Base-by-base conservation (phyloP, 1,284 basidiomycete species). In the Mycosarcoma maydis region DNA sequence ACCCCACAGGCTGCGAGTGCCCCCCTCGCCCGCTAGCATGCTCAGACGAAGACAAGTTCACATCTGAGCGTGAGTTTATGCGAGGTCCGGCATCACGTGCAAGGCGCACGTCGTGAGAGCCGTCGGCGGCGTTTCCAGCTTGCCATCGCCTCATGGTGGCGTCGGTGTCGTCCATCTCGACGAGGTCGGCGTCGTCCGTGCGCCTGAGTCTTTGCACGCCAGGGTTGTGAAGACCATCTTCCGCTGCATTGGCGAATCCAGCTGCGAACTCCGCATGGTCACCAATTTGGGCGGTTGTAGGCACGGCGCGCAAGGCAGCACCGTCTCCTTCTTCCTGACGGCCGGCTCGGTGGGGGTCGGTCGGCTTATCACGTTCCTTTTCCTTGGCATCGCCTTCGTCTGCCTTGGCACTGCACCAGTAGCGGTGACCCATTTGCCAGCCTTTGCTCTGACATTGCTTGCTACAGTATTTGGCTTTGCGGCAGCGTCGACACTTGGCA, bases 401-500 rank as follows among this genome's bases (percentile, higher is more conserved):
- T 2, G 68, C 46, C 41, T 76, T 69, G 24, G 77, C 69, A 30
- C 77, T 80, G 71, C 79, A 84, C 83, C 83, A 84, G 58, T 81
- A 98, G 48, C 95, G 87, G 82, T 98, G 95, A 0, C 96, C 95
- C 78, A 94, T 93, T 69, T 90, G 91, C 96, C 94, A 98, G 2
- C 94, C 94, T 32, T 90, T 92, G 77, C 91, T 93, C 85, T 98
- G 95, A 82, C 96, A 98, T 73, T 94, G 91, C 83, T 98, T 98
- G 51, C 92, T 92, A 82, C 96, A 98, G 82, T 98, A 98, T 83
- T 98, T 98, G 10, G 95, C 95, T 83, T 98, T 98, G 73, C 94
- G 85, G 84, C 96, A 98, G 65, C 94, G 85, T 50, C 96, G 84
- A 80, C 95, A 98, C 82, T 98, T 98, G 17, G 95, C 94, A 84